Percentiles rank a stretch among this genome's conserved stretches.
Conservation (phyloP, 1,139 yeast genomes). For the Suhomyces maxii region DNA sequence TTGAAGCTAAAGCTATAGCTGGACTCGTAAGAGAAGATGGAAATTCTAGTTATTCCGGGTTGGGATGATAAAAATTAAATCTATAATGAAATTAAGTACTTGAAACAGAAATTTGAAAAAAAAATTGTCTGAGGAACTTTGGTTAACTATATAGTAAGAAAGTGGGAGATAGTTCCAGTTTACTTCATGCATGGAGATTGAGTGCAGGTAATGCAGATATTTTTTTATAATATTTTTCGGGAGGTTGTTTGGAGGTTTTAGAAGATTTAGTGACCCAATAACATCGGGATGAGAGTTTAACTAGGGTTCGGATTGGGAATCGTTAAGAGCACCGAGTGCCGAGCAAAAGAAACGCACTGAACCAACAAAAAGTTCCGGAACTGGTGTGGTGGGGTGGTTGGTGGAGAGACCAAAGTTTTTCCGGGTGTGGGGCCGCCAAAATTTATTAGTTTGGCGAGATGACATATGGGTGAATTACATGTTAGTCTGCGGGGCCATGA, state of each 20-base stretch:
- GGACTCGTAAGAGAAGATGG: too few relatives aligned
- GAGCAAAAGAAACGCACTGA: slow-evolving; percentile 1
- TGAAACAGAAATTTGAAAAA: too few relatives aligned
- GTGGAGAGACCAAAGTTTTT: slow-evolving; percentile 10
- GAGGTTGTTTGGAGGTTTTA: neutral
- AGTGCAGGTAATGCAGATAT: neutral
- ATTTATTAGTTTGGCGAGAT: neutral
- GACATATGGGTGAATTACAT: slow-evolving; percentile 1
- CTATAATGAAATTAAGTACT: too few relatives aligned
- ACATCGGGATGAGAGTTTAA: neutral
- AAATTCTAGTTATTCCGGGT: too few relatives aligned
- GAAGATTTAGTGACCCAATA: neutral
- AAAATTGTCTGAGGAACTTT: too few relatives aligned
- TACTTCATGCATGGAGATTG: neutral
- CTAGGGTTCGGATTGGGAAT: neutral
- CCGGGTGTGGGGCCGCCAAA: slow-evolving; percentile 3
- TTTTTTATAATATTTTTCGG: neutral
- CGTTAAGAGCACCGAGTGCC: neutral
- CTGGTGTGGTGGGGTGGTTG: neutral
- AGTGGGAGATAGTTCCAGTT: neutral
- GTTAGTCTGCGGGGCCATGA: neutral
- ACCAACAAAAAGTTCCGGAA: neutral
- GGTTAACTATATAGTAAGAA: neutral
- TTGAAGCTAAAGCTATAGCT: too few relatives aligned
- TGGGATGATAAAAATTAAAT: too few relatives aligned